phyloP scores from a whole-genome alignment of 495 filamentous ascomycete species.

The Chaetomium cochliodes region DNA sequence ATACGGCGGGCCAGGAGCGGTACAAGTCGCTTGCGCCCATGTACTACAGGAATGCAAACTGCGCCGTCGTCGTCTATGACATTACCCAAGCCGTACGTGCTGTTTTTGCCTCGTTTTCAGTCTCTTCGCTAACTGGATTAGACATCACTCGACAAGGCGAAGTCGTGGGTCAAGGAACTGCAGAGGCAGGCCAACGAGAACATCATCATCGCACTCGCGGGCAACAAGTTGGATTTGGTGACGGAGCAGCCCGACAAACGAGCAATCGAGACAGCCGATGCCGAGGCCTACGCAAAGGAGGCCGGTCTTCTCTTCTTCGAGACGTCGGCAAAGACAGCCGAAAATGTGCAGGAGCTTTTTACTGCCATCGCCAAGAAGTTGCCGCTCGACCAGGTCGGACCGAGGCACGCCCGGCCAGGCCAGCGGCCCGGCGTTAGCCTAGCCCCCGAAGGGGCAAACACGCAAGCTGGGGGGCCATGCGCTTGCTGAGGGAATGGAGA shows the following conservation, averaged over 20 bases:
- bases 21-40: conserved; percentile 98
- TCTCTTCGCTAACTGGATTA: conserved; percentile 38
- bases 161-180: conserved; percentile 98
- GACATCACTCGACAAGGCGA: conserved; percentile 96
- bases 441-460: conserved; percentile 71
- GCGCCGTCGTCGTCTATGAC: conserved; percentile 97
- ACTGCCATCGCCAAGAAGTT: conserved; percentile 98
- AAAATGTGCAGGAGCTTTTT: conserved; percentile 93
- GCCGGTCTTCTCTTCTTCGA: conserved; percentile 95
- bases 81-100: conserved; percentile 91
- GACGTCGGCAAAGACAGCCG: conserved; percentile 93
- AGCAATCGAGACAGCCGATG: conserved; percentile 81
- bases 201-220: conserved; percentile 96
- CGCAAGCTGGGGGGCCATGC: conserved; percentile 70
- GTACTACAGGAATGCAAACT: conserved; percentile 99
- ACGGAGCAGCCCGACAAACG: conserved; percentile 88
- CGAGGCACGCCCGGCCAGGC: conserved; percentile 72
- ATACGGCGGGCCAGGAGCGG: conserved; percentile 95
- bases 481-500: conserved; percentile 56
- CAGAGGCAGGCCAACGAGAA: conserved; percentile 99
- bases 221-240: conserved; percentile 96
- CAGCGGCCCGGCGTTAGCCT: conserved; percentile 79
- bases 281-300: conserved; percentile 91
- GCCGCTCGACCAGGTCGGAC: conserved; percentile 89
- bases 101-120: not conserved